Base-by-base conservation (phyloP, 2,329 filamentous ascomycete species). In the Dryadomyces sulphureus region DNA sequence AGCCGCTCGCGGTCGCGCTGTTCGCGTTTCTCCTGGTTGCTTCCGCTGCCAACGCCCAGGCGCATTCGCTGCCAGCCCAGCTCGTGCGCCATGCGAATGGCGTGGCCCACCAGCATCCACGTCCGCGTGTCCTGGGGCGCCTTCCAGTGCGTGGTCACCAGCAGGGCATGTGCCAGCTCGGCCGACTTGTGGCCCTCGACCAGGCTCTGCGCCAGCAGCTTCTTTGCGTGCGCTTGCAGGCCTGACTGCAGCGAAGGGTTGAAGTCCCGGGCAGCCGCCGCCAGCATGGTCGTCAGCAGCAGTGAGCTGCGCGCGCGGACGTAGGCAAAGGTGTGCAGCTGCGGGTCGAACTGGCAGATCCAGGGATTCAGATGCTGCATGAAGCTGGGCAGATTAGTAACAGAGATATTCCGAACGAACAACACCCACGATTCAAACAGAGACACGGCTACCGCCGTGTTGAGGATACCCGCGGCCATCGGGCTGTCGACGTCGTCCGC, bases 121-220 rank as follows among this genome's bases (percentile, higher is more conserved):
- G 60, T 60, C 12, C 64, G 55, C 11, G 58, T 62, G 47, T 67
- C 64, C 7, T 62, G 59, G 3, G 62, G 61, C 36, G 65, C 61
- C 51, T 66, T 67, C 62, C 63, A 66, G 49, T 65, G 65, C 2
- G 63, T 66, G 6, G 62, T 47, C 8, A 63, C 51, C n/a, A 63
- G 52, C 8, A 65, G 60, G 0, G 59, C 63, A 47, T 66, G 64
- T 1, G 62, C 60, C 7, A 59, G 59, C 43, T 66, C 64, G 2
- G 56, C 53, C 1, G 63, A 66, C 40, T 65, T 65, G 1, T 48
- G 50, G 16, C 62, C 63, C 2, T 52, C 51, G 3, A 55, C 51
- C 36, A 66, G 61, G 11, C 50, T 53, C 8, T 59, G 50, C 7
- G 53, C 49, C 8, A 62, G 54, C 4, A 62, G 47, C 20, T 20